Evolutionary conservation across 2,329 filamentous ascomycete species (phyloP), one percentile per base, ranked within the genome.

Genomic region (Pestalotiopsis sp.): DNA sequence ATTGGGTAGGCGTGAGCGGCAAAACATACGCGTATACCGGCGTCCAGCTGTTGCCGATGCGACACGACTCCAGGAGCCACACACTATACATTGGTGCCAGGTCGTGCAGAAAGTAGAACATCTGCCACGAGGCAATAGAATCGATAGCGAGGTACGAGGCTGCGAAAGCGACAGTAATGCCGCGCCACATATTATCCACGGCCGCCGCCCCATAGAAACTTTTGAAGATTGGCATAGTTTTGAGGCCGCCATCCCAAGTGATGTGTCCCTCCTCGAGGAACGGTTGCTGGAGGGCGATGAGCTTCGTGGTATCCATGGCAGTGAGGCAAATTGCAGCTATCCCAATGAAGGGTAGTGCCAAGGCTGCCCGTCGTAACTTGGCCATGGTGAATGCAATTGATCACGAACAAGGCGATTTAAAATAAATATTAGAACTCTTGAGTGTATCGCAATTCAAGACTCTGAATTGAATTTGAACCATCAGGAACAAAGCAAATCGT

Each of bases 21-120:
- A 9, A 38, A 58, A 69, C 74, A 72, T 49, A 75, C 75, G 73
- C 59, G 57, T 70, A 75, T 4, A 67, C 70, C 1, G 72, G 71
- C 56, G 73, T 72, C 61, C 67, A 71, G 12, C 61, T 61, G 25
- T 65, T 74, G 1, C 61, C 71, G 4, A 45, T 20, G 11, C 74
- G 72, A 39, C 58, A 69, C 1, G 72, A 72, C 59, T 76, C 74
- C 45, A 76, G 20, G 23, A 74, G 56, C 74, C 73, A 75, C 49
- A 76, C 56, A 6, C 70, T 68, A 63, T 73, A 75, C 3, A 76
- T 56, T 3, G 72, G 73, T 4, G 72, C 74, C 0, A 77, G 65
- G 61, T 77, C 73, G 2, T 67, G 69, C 2, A 77, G 62, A 25
- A 76, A 75, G 4, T 69, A 69, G 49, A 74, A 69, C 45, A 72